Conservation (phyloP, 352 stramenopile genomes). For the Phytophthora citricola region DNA sequence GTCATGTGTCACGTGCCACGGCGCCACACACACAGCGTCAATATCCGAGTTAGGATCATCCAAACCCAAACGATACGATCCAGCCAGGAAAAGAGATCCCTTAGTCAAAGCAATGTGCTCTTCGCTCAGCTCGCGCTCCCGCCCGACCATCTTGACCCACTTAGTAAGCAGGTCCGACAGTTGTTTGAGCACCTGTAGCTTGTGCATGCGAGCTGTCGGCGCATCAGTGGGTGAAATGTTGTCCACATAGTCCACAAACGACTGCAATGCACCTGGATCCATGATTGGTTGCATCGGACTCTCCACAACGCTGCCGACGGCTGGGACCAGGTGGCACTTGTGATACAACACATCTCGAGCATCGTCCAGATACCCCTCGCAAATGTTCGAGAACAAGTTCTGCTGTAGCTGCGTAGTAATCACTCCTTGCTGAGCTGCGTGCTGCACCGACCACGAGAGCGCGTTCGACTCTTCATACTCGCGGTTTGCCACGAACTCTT, state of each 20-base stretch:
- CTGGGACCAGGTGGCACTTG: conserved; percentile 79
- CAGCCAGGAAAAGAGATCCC: conserved; percentile 81
- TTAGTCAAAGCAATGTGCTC: conserved; percentile 80
- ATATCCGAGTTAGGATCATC: conserved; percentile 88
- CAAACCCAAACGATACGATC: conserved; percentile 87
- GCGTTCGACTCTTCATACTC: conserved; percentile 77
- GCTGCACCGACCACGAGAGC: conserved; percentile 74
- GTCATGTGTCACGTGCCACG: conserved; percentile 82
- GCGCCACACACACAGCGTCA: conserved; percentile 83
- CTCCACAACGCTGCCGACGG: conserved; percentile 70
- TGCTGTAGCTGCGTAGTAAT: conserved; percentile 75
- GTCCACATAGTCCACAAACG: conserved; percentile 67
- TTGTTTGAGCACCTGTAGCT: conserved; percentile 72
- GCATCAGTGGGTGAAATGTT: conserved; percentile 61
- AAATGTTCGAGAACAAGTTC: conserved; percentile 69
- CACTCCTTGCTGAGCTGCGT: conserved; percentile 66
- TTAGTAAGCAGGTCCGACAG: conserved; percentile 75
- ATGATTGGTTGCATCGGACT: conserved; percentile 44
- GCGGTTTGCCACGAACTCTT: conserved; percentile 71
- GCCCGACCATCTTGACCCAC: conserved; percentile 81
- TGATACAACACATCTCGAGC: conserved; percentile 84
- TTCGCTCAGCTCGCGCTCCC: conserved; percentile 66
- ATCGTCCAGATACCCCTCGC: conserved; percentile 65
- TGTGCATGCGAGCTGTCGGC: conserved; percentile 57
- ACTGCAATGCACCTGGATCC: conserved; percentile 38